Base-by-base conservation (phyloP, 345 rosid genomes). In the Luvunga scandens region DNA sequence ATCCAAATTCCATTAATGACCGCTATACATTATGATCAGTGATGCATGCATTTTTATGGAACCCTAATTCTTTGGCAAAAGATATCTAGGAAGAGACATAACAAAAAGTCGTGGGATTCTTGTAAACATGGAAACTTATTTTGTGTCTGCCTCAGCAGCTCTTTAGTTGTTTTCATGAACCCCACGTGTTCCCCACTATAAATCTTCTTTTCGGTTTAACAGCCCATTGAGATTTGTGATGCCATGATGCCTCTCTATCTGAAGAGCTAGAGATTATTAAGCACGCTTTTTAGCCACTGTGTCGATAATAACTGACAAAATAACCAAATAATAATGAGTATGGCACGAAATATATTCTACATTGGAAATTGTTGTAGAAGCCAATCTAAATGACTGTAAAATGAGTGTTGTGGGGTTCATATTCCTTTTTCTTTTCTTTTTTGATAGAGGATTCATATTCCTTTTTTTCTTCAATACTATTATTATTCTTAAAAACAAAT, bases 151-250 rank as follows among this genome's bases (percentile, higher is more conserved):
- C 82, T 76, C 68, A 64, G 75, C 77, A 39, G 79, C 71, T 83
- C 78, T 73, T 36, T 56, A 57, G 85, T 85, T 68, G 73, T 81
- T 81, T 81, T 88, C 89, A 83, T 60, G 69, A 77, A 56, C 86
- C 87, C 91, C 85, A 88, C 86, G 63, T 83, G 82, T 78, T 69
- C 28, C 77, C 79, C 87, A 75, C 84, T 75, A 76, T 25, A 28
- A 25, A 14, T 55, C 24, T 67, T 36, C n/a, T 21, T 28, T 59
- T 33, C 7, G 0, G n/a, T 34, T 34, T 28, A 28, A 21, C 21
- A 9, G 55, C 2, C 75, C 75, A 67, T 33, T 61, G 0, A 25
- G 59, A 33, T 14, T 70, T 66, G 66, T 59, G 9, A 71, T 28
- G 31, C 56, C 22, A 42, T 14, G 34, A 2, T 73, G n/a, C 6